A percentile compares a stretch with the other conserved stretches of the same genome.
phyloP scores from a whole-genome alignment of 306 rosid genomes.

The Lotus japonicus region DNA sequence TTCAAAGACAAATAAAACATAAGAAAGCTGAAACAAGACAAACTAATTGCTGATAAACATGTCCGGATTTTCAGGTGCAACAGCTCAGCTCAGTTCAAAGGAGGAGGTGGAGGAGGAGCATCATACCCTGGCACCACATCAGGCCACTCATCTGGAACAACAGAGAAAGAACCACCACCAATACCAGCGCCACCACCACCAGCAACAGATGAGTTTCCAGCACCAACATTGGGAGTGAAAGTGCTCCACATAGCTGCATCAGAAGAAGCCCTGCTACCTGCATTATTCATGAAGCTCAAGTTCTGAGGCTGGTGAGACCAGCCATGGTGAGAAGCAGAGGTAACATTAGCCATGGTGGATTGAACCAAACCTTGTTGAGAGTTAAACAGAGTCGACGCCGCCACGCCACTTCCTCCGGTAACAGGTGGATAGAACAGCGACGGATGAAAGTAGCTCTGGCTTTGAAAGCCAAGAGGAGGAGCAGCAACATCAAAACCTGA shows the following conservation, averaged over 20 bases:
- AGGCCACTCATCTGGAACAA: slow-evolving; percentile 37
- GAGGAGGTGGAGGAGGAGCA: slow-evolving; percentile 21
- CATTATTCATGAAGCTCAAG: slow-evolving; percentile 18
- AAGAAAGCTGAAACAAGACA: neutral
- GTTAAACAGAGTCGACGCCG: neutral
- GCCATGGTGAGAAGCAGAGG: neutral
- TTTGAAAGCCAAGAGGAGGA: slow-evolving; percentile 17
- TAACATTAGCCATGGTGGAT: neutral
- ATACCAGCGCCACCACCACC: neutral
- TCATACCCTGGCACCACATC: slow-evolving; percentile 28
- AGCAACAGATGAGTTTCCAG: neutral
- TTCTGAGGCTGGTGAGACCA: slow-evolving; percentile 21
- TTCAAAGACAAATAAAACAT: too few relatives aligned
- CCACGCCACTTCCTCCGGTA: slow-evolving; percentile 1
- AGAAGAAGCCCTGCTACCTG: neutral
- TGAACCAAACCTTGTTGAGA: slow-evolving; percentile 19
- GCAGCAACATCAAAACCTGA: slow-evolving; percentile 31
- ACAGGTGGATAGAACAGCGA: slow-evolving; percentile 15
- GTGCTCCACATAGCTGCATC: slow-evolving; percentile 39
- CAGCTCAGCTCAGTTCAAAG: neutral
- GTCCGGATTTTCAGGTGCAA: neutral
- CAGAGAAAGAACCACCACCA: slow-evolving; percentile 5
- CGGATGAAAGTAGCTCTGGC: slow-evolving; percentile 26
- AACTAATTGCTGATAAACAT: neutral
- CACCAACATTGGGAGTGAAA: slow-evolving; percentile 8